Evolutionary conservation across 441 rosid species (phyloP).

Genomic region (Populus hybrid): DNA sequence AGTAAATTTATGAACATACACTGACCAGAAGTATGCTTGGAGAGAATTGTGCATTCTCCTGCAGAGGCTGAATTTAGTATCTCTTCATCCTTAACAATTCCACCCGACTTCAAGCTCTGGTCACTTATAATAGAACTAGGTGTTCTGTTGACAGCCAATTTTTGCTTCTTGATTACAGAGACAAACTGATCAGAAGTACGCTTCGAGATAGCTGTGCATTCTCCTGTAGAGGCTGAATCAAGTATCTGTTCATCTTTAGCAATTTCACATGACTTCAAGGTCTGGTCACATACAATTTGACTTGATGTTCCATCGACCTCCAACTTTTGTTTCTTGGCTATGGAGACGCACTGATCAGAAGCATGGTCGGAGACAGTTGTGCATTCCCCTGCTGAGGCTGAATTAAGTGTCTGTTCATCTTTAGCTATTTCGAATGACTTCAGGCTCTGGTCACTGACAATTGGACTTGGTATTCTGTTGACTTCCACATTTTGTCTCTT

Average conservation of each 20-base stretch:
- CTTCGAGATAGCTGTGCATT: conserved; percentile 20
- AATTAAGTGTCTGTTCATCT: conserved; percentile 26
- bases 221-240: conserved; percentile 23
- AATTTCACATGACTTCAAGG: conserved; percentile 21
- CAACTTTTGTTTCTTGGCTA: background rate
- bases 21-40: conserved; percentile 18
- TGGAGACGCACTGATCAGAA: conserved; percentile 20
- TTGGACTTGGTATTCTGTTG: conserved; percentile 13
- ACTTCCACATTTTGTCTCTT: conserved; percentile 33
- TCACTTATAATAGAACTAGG: conserved; percentile 11
- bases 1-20: conserved; percentile 23
- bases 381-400: conserved; percentile 24
- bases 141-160: conserved; percentile 21
- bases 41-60: conserved; percentile 21
- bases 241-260: background rate
- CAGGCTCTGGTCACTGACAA: conserved; percentile 19
- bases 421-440: conserved; percentile 19
- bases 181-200: conserved; percentile 19
- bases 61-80: conserved; percentile 19
- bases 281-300: conserved; percentile 14
- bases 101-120: conserved; percentile 25
- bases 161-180: conserved; percentile 33
- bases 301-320: background rate
- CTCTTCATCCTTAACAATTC: conserved; percentile 25
- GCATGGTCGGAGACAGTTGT: background rate